Conservation (phyloP, 2,329 filamentous ascomycete species). For the Sporothrix humicola region DNA sequence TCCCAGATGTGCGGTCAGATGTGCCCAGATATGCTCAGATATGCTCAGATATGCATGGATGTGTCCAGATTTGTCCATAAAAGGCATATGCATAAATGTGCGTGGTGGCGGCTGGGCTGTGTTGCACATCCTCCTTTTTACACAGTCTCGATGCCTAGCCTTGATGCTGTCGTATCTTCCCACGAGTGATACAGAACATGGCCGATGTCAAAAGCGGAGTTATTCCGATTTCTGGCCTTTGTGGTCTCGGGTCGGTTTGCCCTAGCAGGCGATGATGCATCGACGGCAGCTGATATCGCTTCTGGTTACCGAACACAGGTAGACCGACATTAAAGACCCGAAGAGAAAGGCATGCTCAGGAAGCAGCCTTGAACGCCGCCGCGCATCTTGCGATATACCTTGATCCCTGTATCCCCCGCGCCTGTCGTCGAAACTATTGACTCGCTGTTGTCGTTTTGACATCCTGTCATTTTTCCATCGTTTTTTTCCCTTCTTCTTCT, state of each 20-base stretch:
- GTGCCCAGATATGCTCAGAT: neutral
- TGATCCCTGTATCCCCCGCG: slow-evolving; percentile 7
- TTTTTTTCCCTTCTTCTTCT: neutral
- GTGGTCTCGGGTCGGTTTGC: neutral
- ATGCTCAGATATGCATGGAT: slow-evolving; percentile 5
- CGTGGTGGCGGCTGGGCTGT: neutral
- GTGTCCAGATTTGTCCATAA: neutral
- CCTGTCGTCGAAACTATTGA: slow-evolving; percentile 1
- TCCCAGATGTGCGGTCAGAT: neutral
- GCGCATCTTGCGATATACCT: neutral
- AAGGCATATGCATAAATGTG: neutral
- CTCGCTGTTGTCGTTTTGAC: neutral
- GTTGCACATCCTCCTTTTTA: neutral
- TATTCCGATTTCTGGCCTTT: neutral
- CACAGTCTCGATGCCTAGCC: neutral
- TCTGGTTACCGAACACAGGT: neutral
- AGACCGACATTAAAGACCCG: neutral
- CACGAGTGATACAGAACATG: neutral
- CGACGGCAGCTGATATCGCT: slow-evolving; percentile 17
- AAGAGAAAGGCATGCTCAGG: neutral
- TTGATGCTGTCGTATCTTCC: neutral
- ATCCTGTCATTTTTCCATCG: neutral
- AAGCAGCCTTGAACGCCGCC: neutral
- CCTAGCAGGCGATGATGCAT: neutral
- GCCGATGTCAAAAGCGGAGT: neutral